Conservation (phyloP, 257 asterid species). For the Salvia rosmarinus region DNA sequence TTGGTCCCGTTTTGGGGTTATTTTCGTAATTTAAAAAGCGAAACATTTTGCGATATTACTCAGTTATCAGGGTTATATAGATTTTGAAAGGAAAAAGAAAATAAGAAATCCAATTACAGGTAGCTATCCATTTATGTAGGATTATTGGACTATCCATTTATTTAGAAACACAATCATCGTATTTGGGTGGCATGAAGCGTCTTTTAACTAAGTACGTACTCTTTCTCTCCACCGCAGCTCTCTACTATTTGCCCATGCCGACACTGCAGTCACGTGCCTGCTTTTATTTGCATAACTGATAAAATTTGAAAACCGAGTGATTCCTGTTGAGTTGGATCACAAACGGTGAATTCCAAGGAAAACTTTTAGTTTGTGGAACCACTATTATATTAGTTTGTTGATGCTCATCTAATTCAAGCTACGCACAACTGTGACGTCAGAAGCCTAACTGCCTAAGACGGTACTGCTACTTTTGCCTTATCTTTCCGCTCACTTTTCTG, state of each 20-base stretch:
- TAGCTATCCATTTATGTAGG: too few species aligned
- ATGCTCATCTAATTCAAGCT: constrained; percentile 34
- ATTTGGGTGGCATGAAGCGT: neutral
- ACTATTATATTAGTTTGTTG: constrained; percentile 14
- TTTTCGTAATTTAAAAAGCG: too few species aligned
- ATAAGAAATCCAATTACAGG: too few species aligned
- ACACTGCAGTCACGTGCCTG: neutral
- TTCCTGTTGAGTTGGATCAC: neutral
- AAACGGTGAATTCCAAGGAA: neutral
- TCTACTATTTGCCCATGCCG: neutral
- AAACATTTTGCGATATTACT: too few species aligned
- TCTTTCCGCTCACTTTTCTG: neutral
- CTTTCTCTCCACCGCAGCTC: neutral
- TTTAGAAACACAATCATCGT: neutral
- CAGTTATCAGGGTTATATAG: too few species aligned
- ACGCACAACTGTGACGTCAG: too few species aligned
- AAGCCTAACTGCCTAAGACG: neutral
- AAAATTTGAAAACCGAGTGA: neutral
- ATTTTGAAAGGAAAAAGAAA: too few species aligned
- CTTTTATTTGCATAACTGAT: neutral
- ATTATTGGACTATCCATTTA: neutral
- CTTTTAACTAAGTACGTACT: neutral
- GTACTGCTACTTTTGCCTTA: constrained; percentile 9
- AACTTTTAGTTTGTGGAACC: neutral
- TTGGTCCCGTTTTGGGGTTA: too few species aligned